A percentile compares a stretch with the other conserved stretches of the same genome.
Conservation (phyloP, 371 early-diverging fungal species). For the Mortierella sp. region DNA sequence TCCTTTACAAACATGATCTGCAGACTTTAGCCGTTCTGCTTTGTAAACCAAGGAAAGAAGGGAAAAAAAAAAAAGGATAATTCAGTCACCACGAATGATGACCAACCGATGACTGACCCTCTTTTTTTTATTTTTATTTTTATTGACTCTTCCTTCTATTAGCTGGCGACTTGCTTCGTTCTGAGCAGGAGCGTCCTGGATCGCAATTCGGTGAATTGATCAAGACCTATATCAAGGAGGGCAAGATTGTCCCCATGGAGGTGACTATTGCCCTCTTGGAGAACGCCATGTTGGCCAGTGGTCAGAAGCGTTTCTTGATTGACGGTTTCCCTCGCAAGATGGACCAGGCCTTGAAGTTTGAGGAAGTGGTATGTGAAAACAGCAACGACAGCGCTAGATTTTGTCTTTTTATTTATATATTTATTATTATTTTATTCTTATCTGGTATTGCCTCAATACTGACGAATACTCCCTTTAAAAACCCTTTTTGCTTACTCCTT, state of each 20-base stretch:
- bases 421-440: background rate
- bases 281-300: conserved; percentile 83
- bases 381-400: background rate
- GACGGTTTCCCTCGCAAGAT: conserved; percentile 97
- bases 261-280: conserved; percentile 93
- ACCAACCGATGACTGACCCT: background rate
- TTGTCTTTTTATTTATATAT: background rate
- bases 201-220: conserved; percentile 93
- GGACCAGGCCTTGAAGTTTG: conserved; percentile 95
- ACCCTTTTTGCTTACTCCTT: background rate
- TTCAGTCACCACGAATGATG: too few species aligned
- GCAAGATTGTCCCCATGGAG: conserved; percentile 94
- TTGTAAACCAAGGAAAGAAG: too few species aligned
- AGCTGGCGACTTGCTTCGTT: conserved; percentile 97
- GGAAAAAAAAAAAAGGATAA: too few species aligned
- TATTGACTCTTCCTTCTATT: background rate
- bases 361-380: conserved; percentile 80
- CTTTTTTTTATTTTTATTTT: background rate
- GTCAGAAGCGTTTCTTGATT: conserved; percentile 82
- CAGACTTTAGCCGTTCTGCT: too few species aligned
- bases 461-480: background rate
- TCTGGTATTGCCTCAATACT: background rate
- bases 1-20: too few species aligned
- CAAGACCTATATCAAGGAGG: conserved; percentile 89
- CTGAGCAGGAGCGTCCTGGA: conserved; percentile 85